Conservation (phyloP, 306 rosid genomes). For the Rosa rugosa region DNA sequence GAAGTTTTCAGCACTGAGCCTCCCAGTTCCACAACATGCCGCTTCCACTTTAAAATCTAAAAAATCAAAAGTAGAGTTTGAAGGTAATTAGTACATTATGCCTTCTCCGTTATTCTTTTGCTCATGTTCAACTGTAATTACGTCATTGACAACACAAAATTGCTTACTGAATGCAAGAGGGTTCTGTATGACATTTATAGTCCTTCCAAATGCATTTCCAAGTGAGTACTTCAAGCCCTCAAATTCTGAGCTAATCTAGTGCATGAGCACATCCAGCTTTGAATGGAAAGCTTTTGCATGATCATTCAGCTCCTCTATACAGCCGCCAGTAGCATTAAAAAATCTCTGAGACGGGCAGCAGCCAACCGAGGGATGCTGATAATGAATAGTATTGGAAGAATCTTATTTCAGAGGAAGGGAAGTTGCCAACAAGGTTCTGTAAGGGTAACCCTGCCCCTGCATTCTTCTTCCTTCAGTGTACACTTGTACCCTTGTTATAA, state of each 20-base stretch:
- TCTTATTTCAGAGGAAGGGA: too few relatives aligned
- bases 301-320: slow-evolving; percentile 29
- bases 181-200: slow-evolving; percentile 23
- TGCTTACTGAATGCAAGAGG: slow-evolving; percentile 25
- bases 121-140: background rate
- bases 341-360: slow-evolving; percentile 30
- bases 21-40: slow-evolving; percentile 40
- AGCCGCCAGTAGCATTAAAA: slow-evolving; percentile 16
- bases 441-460: too few relatives aligned
- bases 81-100: background rate
- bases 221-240: slow-evolving; percentile 29
- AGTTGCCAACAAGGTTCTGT: too few relatives aligned
- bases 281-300: slow-evolving; percentile 22
- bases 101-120: too few relatives aligned
- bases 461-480: too few relatives aligned
- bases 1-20: slow-evolving; percentile 24
- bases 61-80: background rate
- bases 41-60: slow-evolving; percentile 28
- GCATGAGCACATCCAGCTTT: slow-evolving; percentile 11
- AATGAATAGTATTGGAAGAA: too few relatives aligned
- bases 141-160: background rate
- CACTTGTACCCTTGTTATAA: too few relatives aligned
- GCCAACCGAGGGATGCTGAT: slow-evolving; percentile 19
- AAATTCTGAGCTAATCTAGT: slow-evolving; percentile 18
- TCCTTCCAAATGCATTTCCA: slow-evolving; percentile 31